phyloP scores from a whole-genome alignment of 257 asterid species.

The Marsdenia floribunda region DNA sequence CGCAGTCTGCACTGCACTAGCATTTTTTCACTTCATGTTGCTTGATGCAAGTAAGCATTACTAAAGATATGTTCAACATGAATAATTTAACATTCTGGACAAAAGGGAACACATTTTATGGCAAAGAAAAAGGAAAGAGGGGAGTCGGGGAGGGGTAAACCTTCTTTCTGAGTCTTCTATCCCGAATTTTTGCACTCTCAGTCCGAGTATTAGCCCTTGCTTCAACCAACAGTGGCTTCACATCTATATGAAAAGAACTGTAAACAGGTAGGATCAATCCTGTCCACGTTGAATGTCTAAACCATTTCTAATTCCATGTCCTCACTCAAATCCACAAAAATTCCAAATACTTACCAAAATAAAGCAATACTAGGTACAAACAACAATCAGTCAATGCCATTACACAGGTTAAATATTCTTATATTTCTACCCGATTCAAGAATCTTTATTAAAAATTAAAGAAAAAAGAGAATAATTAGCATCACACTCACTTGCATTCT shows the following conservation, averaged over 20 bases:
- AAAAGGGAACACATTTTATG: background rate
- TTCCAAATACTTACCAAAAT: background rate
- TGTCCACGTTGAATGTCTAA: background rate
- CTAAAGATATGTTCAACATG: background rate
- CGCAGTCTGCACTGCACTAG: background rate
- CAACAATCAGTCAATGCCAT: background rate
- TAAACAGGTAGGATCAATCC: background rate
- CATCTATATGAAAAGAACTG: constrained; percentile 23
- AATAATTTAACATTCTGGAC: background rate
- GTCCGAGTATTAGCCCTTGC: constrained; percentile 54
- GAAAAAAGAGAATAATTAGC: background rate
- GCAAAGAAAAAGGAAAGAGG: background rate
- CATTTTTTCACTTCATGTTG: background rate
- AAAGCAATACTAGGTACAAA: background rate
- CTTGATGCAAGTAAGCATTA: background rate
- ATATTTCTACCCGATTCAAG: background rate
- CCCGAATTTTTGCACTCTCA: constrained; percentile 59
- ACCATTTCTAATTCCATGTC: background rate
- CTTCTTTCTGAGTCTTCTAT: constrained; percentile 63
- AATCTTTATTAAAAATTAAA: background rate
- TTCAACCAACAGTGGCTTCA: constrained; percentile 50
- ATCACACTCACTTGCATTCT: constrained; percentile 34
- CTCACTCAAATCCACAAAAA: background rate
- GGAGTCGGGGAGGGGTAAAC: constrained; percentile 15
- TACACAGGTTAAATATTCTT: background rate